A percentile compares a stretch with the other conserved stretches of the same genome.
These are phyloP conservation scores for Metschnikowia santaceciliae DNA, from an alignment of 805 yeast species.

Conservation along the genomic window DNA sequence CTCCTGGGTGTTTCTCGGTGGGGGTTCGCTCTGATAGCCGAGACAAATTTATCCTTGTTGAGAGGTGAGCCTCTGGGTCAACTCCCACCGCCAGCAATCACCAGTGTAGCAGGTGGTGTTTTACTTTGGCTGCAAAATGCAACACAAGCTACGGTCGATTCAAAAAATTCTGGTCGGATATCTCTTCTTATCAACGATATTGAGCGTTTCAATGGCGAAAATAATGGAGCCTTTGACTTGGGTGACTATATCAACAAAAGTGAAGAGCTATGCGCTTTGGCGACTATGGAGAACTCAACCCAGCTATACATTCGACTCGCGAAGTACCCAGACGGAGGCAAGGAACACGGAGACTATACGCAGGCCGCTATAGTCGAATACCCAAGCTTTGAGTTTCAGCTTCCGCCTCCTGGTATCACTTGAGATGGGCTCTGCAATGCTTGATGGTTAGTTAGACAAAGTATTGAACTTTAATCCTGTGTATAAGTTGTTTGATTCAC, in stretches of 20 bases:
- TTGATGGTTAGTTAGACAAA: neutral
- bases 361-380: conserved; percentile 56
- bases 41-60: conserved; percentile 61
- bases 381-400: conserved; percentile 55
- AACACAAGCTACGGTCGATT: conserved; percentile 4
- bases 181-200: conserved; percentile 76
- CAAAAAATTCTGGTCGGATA: conserved; percentile 32
- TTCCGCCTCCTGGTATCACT: conserved; percentile 53
- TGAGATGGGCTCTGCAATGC: conserved; percentile 8
- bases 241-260: conserved; percentile 20
- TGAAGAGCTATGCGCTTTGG: conserved; percentile 16
- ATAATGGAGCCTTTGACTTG: conserved; percentile 36
- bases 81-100: conserved; percentile 48
- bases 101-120: conserved; percentile 31
- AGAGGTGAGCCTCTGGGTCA: conserved; percentile 70
- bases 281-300: conserved; percentile 24
- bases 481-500: neutral
- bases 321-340: conserved; percentile 37
- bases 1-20: conserved; percentile 85
- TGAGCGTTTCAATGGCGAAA: conserved; percentile 63
- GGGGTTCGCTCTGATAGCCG: conserved; percentile 90
- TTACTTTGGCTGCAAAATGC: conserved; percentile 32
- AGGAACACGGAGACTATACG: conserved; percentile 56
- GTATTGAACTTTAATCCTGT: neutral
- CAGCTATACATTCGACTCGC: conserved; percentile 57